Conservation (phyloP, 2,329 filamentous ascomycete genomes). For the Sclerotinia trifoliorum region DNA sequence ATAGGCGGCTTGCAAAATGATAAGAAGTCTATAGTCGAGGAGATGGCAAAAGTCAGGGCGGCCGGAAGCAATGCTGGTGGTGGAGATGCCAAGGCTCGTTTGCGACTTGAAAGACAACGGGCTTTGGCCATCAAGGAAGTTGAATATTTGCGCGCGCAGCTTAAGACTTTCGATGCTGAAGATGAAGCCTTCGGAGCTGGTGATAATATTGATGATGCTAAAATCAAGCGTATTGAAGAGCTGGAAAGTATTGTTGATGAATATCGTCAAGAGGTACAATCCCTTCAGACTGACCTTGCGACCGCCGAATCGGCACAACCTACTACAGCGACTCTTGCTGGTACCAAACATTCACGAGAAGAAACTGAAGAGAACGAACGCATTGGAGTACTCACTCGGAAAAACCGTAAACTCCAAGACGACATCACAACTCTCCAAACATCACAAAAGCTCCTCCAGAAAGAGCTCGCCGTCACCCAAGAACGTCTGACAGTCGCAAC, state of each 20-base stretch:
- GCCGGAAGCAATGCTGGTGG: constrained; percentile 42
- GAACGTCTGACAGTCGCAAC: constrained; percentile 69
- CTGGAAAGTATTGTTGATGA: constrained; percentile 84
- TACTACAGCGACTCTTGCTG: constrained; percentile 43
- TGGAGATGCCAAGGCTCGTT: constrained; percentile 64
- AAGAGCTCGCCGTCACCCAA: constrained; percentile 69
- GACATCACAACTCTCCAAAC: constrained; percentile 69
- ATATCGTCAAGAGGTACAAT: constrained; percentile 78
- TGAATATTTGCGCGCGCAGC: constrained; percentile 87
- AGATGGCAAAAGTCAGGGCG: constrained; percentile 68
- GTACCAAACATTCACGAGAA: constrained; percentile 64
- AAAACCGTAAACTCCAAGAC: constrained; percentile 82
- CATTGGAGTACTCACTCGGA: constrained; percentile 78
- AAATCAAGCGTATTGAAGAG: constrained; percentile 70
- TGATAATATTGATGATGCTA: constrained; percentile 73
- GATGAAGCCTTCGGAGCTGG: constrained; percentile 77
- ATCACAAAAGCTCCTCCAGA: constrained; percentile 67
- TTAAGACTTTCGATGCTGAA: constrained; percentile 84
- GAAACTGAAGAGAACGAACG: constrained; percentile 63
- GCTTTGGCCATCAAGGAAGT: constrained; percentile 86
- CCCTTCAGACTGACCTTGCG: constrained; percentile 71
- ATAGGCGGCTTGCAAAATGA: constrained; percentile 72
- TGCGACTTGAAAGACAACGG: constrained; percentile 82
- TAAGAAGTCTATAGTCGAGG: constrained; percentile 59
- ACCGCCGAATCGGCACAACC: constrained; percentile 53